These are phyloP conservation scores for Lactarius pseudohatsudake DNA, from an alignment of 768 basidiomycete genomes.

Conservation along the genomic window DNA sequence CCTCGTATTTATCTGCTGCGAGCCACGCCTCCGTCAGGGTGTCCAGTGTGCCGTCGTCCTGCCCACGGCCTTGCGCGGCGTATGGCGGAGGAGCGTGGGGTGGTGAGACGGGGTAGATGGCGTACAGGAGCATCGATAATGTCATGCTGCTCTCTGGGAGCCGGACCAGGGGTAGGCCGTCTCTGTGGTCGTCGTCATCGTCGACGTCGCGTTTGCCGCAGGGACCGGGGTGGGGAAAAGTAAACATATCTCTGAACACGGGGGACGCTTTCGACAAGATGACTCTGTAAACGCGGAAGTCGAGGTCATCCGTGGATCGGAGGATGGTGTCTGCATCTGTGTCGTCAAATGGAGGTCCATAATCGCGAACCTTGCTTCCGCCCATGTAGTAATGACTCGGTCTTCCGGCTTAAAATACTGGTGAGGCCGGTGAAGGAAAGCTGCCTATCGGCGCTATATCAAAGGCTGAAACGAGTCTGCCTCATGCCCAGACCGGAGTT, in stretches of 20 bases:
- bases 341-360: constrained; percentile 20
- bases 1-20: constrained; percentile 14
- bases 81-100: not conserved
- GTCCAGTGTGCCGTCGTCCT: not conserved
- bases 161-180: constrained; percentile 3
- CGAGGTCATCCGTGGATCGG: constrained; percentile 24
- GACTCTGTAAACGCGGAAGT: constrained; percentile 25
- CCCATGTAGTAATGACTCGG: not conserved
- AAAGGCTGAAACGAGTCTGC: no score
- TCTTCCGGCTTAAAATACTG: not conserved
- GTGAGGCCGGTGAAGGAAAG: not conserved
- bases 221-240: constrained; percentile 6
- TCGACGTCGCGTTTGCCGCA: not conserved
- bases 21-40: constrained; percentile 4
- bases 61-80: not conserved
- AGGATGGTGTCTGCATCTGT: constrained; percentile 27
- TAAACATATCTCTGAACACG: constrained; percentile 21
- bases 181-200: constrained; percentile 10
- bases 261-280: constrained; percentile 27
- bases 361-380: not conserved
- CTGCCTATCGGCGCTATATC: not conserved
- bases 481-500: not conserved
- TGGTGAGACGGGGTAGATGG: constrained; percentile 9
- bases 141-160: constrained; percentile 11
- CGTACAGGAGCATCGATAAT: constrained; percentile 3